Percentiles rank a stretch among this genome's conserved stretches.
phyloP scores from a whole-genome alignment of 2,329 filamentous ascomycete genomes.

The Arthroderma uncinatum region DNA sequence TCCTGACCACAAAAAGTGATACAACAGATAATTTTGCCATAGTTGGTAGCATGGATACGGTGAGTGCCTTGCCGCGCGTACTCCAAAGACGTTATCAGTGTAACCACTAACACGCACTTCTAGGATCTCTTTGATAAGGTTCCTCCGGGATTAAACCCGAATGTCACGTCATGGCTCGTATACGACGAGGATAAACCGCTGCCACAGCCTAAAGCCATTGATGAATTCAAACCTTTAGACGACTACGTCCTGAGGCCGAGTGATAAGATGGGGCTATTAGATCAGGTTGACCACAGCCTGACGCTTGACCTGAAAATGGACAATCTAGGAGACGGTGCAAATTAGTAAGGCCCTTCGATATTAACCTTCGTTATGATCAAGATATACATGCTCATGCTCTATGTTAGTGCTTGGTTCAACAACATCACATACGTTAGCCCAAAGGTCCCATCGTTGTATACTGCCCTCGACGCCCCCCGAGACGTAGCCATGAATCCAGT shows the following conservation, averaged over 20 bases:
- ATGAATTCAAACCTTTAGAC: conserved; percentile 8
- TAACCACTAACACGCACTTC: not conserved
- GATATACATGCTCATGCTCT: not conserved
- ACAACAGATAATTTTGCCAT: conserved; percentile 10
- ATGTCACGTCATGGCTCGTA: conserved; percentile 30
- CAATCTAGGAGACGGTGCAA: conserved; percentile 14
- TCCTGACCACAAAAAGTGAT: conserved; percentile 11
- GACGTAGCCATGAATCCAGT: conserved; percentile 7
- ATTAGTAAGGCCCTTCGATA: conserved; percentile 10
- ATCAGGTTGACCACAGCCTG: conserved; percentile 13
- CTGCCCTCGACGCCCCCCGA: conserved; percentile 7
- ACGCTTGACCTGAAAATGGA: conserved; percentile 47
- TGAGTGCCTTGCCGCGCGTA: not conserved
- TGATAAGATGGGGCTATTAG: conserved; percentile 8
- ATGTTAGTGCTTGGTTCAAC: conserved; percentile 11
- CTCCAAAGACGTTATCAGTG: not conserved
- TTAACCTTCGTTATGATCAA: not conserved
- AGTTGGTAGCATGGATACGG: conserved; percentile 27
- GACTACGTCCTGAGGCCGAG: conserved; percentile 33
- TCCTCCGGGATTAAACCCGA: conserved; percentile 9
- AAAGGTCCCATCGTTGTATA: conserved; percentile 11
- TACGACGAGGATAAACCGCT: conserved; percentile 10
- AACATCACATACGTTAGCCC: conserved; percentile 11
- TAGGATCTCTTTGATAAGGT: conserved; percentile 10
- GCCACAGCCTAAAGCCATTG: conserved; percentile 4